Evolutionary conservation across 495 filamentous ascomycete species (phyloP).

Genomic region (Hypoxylon trugodes): DNA sequence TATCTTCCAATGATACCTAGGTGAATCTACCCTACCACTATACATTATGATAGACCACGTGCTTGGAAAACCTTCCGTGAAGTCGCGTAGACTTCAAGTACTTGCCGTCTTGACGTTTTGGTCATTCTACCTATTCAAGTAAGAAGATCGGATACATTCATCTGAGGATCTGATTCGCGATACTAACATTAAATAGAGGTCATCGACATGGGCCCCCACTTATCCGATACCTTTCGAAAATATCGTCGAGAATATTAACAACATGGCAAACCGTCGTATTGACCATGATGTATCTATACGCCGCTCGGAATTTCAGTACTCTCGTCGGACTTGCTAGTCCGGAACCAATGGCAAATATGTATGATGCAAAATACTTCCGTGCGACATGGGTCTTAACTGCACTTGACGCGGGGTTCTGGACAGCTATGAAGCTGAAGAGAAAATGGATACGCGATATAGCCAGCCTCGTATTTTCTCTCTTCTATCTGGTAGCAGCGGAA

Average conservation of each 20-base stretch:
- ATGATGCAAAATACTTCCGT: conserved; percentile 92
- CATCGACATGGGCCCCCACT: conserved; percentile 87
- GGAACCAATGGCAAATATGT: conserved; percentile 93
- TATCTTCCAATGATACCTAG: not conserved
- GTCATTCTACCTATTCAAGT: conserved; percentile 84
- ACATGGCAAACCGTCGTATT: conserved; percentile 89
- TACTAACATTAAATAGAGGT: conserved; percentile 62
- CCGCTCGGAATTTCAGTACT: conserved; percentile 90
- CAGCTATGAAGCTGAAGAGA: conserved; percentile 86
- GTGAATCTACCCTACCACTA: conserved; percentile 32
- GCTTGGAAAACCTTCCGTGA: conserved; percentile 86
- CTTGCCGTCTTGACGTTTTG: conserved; percentile 90
- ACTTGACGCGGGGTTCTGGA: conserved; percentile 97
- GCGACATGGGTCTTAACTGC: conserved; percentile 98
- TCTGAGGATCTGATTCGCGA: not conserved
- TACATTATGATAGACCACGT: conserved; percentile 77
- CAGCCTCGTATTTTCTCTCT: conserved; percentile 81
- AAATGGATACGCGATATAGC: conserved; percentile 85
- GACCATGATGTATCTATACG: conserved; percentile 90
- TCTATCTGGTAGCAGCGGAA: conserved; percentile 93
- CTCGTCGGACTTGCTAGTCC: conserved; percentile 90
- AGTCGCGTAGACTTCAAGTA: conserved; percentile 93
- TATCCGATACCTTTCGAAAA: conserved; percentile 74
- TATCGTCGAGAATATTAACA: conserved; percentile 71
- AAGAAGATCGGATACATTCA: conserved; percentile 34